phyloP scores from a whole-genome alignment of 2,329 filamentous ascomycete species.

The Curvularia eragrostidis region DNA sequence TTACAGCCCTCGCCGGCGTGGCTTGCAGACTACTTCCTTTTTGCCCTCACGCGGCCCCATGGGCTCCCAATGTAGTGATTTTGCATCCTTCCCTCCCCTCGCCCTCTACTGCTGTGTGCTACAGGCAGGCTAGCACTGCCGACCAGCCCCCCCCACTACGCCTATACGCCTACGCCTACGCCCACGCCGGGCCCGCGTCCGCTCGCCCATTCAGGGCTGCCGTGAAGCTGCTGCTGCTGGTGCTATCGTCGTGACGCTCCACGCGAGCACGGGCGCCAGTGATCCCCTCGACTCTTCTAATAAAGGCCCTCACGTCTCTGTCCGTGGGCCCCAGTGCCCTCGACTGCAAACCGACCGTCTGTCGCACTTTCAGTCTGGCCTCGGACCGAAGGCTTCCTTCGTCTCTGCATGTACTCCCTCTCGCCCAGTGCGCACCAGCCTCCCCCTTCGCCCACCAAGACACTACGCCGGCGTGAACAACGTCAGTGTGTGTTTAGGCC shows the following conservation, averaged over 20 bases:
- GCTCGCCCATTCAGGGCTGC: constrained; percentile 32
- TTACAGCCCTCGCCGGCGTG: constrained; percentile 44
- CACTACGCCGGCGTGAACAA: constrained; percentile 32
- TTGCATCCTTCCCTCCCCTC: constrained; percentile 33
- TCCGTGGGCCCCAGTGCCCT: constrained; percentile 31
- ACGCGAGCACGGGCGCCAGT: constrained; percentile 28
- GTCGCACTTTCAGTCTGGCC: constrained; percentile 46
- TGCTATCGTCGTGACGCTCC: constrained; percentile 26
- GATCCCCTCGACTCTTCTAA: constrained; percentile 22
- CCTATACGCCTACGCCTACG: constrained; percentile 21
- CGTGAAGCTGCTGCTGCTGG: constrained; percentile 28
- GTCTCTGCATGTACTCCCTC: constrained; percentile 39
- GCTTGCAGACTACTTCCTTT: constrained; percentile 41
- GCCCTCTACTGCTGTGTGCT: constrained; percentile 23
- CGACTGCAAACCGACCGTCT: constrained; percentile 41
- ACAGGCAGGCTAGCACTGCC: constrained; percentile 29
- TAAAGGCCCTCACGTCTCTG: constrained; percentile 24
- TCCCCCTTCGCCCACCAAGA: constrained; percentile 7
- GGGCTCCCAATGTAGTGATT: constrained; percentile 42
- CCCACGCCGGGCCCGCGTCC: constrained; percentile 34
- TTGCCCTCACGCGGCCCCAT: constrained; percentile 34
- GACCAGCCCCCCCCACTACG: constrained; percentile 10
- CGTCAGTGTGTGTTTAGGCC: constrained; percentile 41
- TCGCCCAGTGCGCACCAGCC: constrained; percentile 37
- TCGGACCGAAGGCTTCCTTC: constrained; percentile 48